phyloP scores from a whole-genome alignment of 345 rosid species.

The Brassica carinata region DNA sequence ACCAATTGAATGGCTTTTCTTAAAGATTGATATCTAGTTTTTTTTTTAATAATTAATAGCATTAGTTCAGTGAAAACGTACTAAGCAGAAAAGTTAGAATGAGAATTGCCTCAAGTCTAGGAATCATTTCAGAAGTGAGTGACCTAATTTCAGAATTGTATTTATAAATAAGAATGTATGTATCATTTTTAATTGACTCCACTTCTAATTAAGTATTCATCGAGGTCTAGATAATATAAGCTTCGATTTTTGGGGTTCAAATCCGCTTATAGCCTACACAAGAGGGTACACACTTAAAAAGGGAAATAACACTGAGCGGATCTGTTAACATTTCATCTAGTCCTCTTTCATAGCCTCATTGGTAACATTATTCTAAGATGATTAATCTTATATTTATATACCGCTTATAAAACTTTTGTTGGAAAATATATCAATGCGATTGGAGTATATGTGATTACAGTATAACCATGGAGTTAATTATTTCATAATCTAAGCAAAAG shows the following conservation, averaged over 20 bases:
- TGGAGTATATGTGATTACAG: background rate
- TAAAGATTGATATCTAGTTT: background rate
- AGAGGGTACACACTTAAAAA: background rate
- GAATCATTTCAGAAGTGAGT: background rate
- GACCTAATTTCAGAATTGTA: background rate
- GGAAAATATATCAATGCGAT: background rate
- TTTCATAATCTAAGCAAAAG: constrained; percentile 1
- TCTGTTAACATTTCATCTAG: background rate
- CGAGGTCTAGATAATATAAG: background rate
- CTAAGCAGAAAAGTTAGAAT: background rate
- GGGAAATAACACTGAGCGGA: background rate
- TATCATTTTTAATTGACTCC: background rate
- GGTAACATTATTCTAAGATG: background rate
- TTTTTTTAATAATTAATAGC: background rate
- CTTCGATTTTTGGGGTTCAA: background rate
- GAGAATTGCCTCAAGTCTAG: background rate
- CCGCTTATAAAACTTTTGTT: background rate
- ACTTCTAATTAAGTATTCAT: background rate
- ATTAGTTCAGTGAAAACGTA: background rate
- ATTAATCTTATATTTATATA: background rate
- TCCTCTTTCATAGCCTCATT: background rate
- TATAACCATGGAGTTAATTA: background rate
- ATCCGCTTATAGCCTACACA: background rate
- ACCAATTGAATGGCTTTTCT: background rate
- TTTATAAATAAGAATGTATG: background rate